A percentile compares a stretch with the other conserved stretches of the same genome.
Evolutionary conservation across 345 rosid species (phyloP).

Genomic region (Cardiospermum halicacabum): DNA sequence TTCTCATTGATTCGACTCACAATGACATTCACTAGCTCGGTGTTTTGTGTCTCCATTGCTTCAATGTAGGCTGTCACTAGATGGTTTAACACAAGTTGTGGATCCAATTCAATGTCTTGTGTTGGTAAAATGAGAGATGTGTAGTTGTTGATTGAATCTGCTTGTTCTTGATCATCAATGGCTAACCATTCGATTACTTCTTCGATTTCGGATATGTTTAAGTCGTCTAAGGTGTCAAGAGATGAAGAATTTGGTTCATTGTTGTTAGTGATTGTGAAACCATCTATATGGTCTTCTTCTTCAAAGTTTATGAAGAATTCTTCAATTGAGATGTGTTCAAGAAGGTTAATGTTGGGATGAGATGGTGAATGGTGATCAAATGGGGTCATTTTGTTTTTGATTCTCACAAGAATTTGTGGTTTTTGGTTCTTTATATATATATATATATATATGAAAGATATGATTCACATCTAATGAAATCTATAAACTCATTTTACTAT

Average conservation of each 20-base stretch:
- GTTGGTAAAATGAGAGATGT: slow-evolving; percentile 9
- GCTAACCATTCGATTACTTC: slow-evolving; percentile 10
- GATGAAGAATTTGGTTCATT: not conserved
- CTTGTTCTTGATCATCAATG: not conserved
- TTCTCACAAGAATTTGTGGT: not conserved
- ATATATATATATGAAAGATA: not conserved
- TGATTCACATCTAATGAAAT: too few species aligned
- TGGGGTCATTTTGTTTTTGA: not conserved
- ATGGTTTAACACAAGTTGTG: slow-evolving; percentile 4
- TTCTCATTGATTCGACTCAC: slow-evolving; percentile 18
- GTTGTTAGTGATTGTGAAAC: not conserved
- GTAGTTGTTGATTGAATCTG: not conserved
- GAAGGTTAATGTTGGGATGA: too few species aligned
- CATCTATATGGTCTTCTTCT: not conserved
- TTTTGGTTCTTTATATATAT: not conserved
- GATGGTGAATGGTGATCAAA: not conserved
- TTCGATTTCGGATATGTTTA: slow-evolving; percentile 3
- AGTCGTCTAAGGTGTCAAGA: slow-evolving; percentile 1
- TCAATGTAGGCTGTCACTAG: slow-evolving; percentile 17
- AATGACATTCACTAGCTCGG: slow-evolving; percentile 20
- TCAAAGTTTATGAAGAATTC: not conserved
- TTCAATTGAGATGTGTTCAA: not conserved
- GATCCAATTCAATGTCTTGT: slow-evolving; percentile 7
- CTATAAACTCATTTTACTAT: too few species aligned
- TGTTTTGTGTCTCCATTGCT: slow-evolving; percentile 13